A percentile compares a stretch with the other conserved stretches of the same genome.
Evolutionary conservation across 495 filamentous ascomycete species (phyloP).

Genomic region (Chlorociboria aeruginascens): DNA sequence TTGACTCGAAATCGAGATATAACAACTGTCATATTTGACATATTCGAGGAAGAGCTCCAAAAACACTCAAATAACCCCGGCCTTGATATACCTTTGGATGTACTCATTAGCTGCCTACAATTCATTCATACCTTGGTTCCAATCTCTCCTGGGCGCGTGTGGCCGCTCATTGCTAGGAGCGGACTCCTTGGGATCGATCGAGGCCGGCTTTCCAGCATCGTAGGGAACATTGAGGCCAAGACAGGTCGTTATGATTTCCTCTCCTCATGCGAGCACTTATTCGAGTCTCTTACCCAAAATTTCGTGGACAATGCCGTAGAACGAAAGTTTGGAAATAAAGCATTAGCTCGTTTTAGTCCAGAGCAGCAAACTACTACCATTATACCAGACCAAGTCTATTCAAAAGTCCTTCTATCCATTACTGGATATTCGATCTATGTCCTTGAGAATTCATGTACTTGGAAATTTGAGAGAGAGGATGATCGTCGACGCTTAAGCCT

Average conservation of each 20-base stretch:
- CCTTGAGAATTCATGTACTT: conserved; percentile 67
- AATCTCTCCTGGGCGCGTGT: conserved; percentile 69
- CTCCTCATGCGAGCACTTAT: conserved; percentile 55
- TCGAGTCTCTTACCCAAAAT: conserved; percentile 64
- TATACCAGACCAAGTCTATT: conserved; percentile 65
- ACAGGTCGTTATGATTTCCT: conserved; percentile 69
- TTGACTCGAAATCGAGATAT: conserved; percentile 65
- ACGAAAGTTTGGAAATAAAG: conserved; percentile 46
- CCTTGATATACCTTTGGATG: conserved; percentile 37
- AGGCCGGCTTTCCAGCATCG: conserved; percentile 58
- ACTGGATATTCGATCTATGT: conserved; percentile 64
- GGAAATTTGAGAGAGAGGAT: conserved; percentile 61
- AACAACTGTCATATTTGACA: conserved; percentile 66
- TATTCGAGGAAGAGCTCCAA: conserved; percentile 60
- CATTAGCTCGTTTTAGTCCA: conserved; percentile 37
- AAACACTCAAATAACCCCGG: conserved; percentile 31
- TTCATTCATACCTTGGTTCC: conserved; percentile 61
- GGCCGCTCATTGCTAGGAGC: conserved; percentile 78
- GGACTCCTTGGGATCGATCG: conserved; percentile 60
- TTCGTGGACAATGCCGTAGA: conserved; percentile 58
- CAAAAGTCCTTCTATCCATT: conserved; percentile 58
- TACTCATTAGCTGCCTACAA: conserved; percentile 62
- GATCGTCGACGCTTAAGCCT: conserved; percentile 45
- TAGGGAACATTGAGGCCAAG: conserved; percentile 64
- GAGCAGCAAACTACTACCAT: conserved; percentile 50